Base-by-base conservation (phyloP, 2,329 filamentous ascomycete species). In the Penicillium sp. region DNA sequence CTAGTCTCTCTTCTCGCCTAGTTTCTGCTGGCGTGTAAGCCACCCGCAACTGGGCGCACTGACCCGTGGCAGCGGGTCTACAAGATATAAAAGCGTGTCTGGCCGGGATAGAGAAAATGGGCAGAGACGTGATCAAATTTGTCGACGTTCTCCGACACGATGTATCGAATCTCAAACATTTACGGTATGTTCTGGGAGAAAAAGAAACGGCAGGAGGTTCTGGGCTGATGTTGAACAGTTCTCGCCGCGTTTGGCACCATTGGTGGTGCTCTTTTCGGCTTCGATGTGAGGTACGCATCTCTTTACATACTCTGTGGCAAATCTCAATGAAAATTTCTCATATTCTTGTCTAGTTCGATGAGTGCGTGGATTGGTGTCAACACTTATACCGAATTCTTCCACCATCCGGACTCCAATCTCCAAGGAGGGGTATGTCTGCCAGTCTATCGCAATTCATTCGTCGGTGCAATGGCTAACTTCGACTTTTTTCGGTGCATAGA, bases 161-260 rank as follows among this genome's bases (percentile, higher is more conserved):
- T 71, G 70, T 70, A 70, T 66, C 62, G 73, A 45, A 79, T 82
- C 54, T 75, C 80, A 15, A 83, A 83, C 65, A 79, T 83, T 58
- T 84, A 84, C 62, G 70, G 68, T 70, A 55, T 45, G 54, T 10
- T 47, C n/a, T 20, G 14, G 8, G 4, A 3, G 22, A 4, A 4
- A 15, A 22, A 43, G 6, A 17, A 12, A 1, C n/a, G 3, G 5
- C 0, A 10, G 22, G 3, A 11, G 2, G 41, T n/a, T 6, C 15
- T 31, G 15, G 1, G 25, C 34, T 8, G n/a, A 11, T 17, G 1
- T 12, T 28, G 57, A 64, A 55, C 17, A 71, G 74, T 81, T 58
- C 84, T 86, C 63, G 82, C 83, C 55, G 82, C 79, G 61, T 83
- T 86, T 71, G 80, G 83, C 68, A 81, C 84, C 54, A 81, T 85